Base-by-base conservation (phyloP, 306 rosid species). In the Casuarina equisetifolia region DNA sequence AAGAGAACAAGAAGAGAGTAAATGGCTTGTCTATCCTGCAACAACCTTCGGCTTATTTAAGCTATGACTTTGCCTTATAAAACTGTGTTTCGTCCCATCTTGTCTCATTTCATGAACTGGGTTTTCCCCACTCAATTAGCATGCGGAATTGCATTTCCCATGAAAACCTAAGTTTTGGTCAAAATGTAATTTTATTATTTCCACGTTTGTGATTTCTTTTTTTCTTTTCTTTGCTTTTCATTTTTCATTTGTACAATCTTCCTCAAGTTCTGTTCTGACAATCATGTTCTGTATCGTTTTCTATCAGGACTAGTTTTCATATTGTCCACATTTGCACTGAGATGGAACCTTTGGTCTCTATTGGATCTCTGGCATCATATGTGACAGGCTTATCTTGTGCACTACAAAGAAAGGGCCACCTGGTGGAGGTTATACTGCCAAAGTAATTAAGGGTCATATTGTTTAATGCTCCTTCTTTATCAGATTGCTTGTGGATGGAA, bases 401-500 rank as follows among this genome's bases (percentile, higher is more conserved):
- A 54, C 87, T 94, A 68, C 98, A 94, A 83, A 89, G 91, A 87
- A 89, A 87, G 84, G 98, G 98, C 49, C 88, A 94, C 84, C 77
- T 87, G 77, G 98, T 89, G 82, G 98, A 94, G 89, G 94, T 91
- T 78, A 91, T 94, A 77, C 76, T 94, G 85, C 98, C 97, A 84
- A 94, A 87, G 98, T 93, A 93, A 90, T 78, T 51, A 19, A 76
- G 6, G 78, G 58, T 70, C 70, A 74, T 25, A 19, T 77, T 45
- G 48, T 75, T 58, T 73, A 39, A 45, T 84, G 58, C 80, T 78
- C 46, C 36, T 82, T 63, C 55, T 73, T 70, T 55, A n/a, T 63
- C 70, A 35, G 79, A 64, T 43, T 80, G 40, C 74, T 45, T 55
- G 46, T 48, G 42, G 69, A 51, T 59, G 53, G 70, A 58, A 49